These are phyloP conservation scores for Glaciozyma martinii DNA, from an alignment of 768 basidiomycete genomes.

Conservation along the genomic window DNA sequence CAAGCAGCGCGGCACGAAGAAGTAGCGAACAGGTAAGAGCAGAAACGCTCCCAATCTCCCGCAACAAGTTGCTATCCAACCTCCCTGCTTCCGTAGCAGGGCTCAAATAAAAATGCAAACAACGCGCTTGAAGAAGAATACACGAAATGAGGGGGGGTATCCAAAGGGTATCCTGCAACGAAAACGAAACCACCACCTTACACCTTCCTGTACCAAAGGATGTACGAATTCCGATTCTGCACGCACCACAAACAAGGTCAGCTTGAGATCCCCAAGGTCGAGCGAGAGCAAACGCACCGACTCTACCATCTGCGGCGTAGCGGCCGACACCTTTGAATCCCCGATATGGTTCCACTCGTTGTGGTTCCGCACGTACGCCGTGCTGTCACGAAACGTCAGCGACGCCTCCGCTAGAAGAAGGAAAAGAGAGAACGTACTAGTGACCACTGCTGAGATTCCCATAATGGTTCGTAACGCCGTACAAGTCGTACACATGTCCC, in stretches of 20 bases:
- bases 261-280: too few relatives aligned
- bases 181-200: not conserved
- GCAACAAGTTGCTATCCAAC: too few relatives aligned
- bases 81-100: constrained; percentile 21
- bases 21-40: too few relatives aligned
- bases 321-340: constrained; percentile 73
- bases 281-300: constrained; percentile 4
- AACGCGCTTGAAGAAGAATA: too few relatives aligned
- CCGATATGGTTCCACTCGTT: constrained; percentile 90
- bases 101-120: not conserved
- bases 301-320: constrained; percentile 67
- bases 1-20: too few relatives aligned
- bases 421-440: constrained; percentile 45
- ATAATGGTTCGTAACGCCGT: constrained; percentile 91
- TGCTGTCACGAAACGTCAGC: constrained; percentile 47
- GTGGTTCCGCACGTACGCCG: constrained; percentile 77
- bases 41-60: too few relatives aligned
- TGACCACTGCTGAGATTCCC: constrained; percentile 91
- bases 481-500: constrained; percentile 76
- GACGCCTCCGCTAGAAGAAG: not conserved
- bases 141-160: too few relatives aligned
- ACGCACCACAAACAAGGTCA: too few relatives aligned
- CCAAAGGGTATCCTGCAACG: too few relatives aligned
- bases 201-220: too few relatives aligned
- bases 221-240: too few relatives aligned